Percentiles rank a stretch among this genome's conserved stretches.
Evolutionary conservation across 2,329 filamentous ascomycete genomes (phyloP).

Genomic region (Trichoderma sp.): DNA sequence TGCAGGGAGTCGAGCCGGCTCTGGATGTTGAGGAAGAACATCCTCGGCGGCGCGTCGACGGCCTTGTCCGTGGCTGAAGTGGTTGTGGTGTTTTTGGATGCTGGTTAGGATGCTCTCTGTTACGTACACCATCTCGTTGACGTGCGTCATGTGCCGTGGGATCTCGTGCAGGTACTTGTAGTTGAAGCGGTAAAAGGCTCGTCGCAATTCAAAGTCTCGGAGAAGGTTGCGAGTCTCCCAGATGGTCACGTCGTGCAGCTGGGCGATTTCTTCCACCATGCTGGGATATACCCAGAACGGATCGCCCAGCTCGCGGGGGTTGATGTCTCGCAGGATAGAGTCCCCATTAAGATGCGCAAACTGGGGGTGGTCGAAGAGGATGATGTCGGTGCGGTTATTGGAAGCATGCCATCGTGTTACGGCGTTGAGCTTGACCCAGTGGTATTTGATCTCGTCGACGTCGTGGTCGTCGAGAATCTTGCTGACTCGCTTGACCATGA

Average conservation of each 20-base stretch:
- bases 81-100: conserved; percentile 37
- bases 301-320: conserved; percentile 24
- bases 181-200: conserved; percentile 25
- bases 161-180: conserved; percentile 44
- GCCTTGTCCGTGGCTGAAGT: not conserved
- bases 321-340: not conserved
- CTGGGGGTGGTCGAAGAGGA: conserved; percentile 35
- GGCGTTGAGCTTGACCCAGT: conserved; percentile 40
- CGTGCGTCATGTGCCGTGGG: conserved; percentile 47
- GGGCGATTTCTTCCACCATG: conserved; percentile 35
- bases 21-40: conserved; percentile 29
- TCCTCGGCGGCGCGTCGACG: not conserved
- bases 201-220: conserved; percentile 35
- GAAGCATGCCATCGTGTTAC: conserved; percentile 32
- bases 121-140: conserved; percentile 45
- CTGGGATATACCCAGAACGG: conserved; percentile 42
- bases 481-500: conserved; percentile 34
- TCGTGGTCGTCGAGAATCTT: not conserved
- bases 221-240: conserved; percentile 43
- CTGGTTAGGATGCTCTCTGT: conserved; percentile 34
- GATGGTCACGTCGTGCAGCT: conserved; percentile 38
- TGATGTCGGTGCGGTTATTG: conserved; percentile 30
- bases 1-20: conserved; percentile 37
- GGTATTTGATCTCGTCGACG: conserved; percentile 26
- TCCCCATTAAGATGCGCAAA: conserved; percentile 12